Evolutionary conservation across 768 basidiomycete genomes (phyloP).

Genomic region (Tephrocybe rancida): DNA sequence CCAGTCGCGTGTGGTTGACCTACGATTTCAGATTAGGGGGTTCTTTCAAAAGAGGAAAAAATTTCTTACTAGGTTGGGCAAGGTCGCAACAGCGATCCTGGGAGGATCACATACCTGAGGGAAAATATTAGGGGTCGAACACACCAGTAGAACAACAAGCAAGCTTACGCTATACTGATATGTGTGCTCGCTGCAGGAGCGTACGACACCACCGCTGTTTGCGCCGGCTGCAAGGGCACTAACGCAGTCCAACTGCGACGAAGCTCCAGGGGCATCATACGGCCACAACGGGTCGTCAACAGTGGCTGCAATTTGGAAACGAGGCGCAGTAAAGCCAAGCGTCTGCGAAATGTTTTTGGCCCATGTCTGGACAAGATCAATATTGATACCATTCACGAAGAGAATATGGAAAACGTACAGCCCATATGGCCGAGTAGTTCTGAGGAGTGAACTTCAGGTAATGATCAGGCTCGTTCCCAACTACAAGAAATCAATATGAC

Average conservation of each 20-base stretch:
- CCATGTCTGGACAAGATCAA: constrained; percentile 38
- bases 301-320: constrained; percentile 52
- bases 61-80: constrained; percentile 46
- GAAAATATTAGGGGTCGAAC: neutral
- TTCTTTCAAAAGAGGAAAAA: neutral
- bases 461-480: constrained; percentile 60
- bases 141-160: neutral
- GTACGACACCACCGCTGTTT: constrained; percentile 40
- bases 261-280: constrained; percentile 42
- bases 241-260: constrained; percentile 48
- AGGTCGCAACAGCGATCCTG: constrained; percentile 45
- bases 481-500: constrained; percentile 22
- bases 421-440: constrained; percentile 47
- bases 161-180: constrained; percentile 52
- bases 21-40: constrained; percentile 14
- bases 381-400: neutral
- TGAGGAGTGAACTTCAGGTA: constrained; percentile 44
- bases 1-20: constrained; percentile 57
- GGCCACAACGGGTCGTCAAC: constrained; percentile 56
- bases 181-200: constrained; percentile 54
- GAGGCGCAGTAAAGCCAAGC: constrained; percentile 37
- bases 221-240: constrained; percentile 51
- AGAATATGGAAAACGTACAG: constrained; percentile 28
- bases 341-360: constrained; percentile 47
- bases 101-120: constrained; percentile 42